Conservation (phyloP, 129 eudicot genomes). For the Saussurea involucrata region DNA sequence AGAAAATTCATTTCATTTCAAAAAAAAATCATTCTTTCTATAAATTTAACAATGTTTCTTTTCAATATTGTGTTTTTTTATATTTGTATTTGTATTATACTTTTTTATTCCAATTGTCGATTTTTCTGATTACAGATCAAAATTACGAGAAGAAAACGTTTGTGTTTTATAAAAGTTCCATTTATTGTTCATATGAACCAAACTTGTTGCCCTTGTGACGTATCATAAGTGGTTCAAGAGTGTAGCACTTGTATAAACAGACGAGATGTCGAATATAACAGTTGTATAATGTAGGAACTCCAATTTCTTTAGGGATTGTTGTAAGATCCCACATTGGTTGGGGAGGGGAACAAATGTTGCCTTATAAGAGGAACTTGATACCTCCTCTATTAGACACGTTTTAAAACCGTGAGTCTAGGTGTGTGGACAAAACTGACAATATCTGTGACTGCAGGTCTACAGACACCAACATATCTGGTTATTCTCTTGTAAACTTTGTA, state of each 20-base stretch:
- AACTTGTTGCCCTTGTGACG: neutral
- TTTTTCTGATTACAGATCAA: neutral
- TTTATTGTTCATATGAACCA: neutral
- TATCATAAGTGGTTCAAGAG: neutral
- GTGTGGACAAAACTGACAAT: no score
- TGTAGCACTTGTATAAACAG: neutral
- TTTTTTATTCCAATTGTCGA: neutral
- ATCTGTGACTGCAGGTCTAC: no score
- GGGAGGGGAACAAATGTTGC: no score
- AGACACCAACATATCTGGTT: no score
- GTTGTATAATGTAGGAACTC: neutral
- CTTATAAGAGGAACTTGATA: no score
- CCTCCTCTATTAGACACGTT: no score
- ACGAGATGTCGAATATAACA: neutral
- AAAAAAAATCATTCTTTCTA: no score
- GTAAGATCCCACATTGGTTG: no score
- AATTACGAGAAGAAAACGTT: neutral
- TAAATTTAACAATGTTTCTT: neutral
- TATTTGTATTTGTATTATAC: no score
- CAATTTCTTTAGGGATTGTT: neutral
- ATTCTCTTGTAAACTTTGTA: no score
- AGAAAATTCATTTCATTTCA: no score
- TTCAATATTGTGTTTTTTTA: neutral
- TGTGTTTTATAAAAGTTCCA: neutral
- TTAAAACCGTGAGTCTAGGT: no score